These are phyloP conservation scores for Drosera capensis DNA, from an alignment of 148 eudicot genomes.

Conservation along the genomic window DNA sequence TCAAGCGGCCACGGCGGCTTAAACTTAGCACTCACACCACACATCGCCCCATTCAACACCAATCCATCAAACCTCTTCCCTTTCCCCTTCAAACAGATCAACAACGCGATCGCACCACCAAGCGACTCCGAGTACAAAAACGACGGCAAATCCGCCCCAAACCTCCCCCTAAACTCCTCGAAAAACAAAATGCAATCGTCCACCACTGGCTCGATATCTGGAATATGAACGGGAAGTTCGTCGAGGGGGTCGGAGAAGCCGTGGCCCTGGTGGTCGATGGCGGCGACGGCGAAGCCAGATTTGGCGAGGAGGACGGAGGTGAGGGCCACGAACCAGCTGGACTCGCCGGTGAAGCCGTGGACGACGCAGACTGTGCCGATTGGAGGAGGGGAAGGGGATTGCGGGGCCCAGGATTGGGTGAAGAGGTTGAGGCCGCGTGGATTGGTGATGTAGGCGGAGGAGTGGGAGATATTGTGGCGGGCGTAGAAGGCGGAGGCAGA, in stretches of 20 bases:
- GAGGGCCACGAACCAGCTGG: constrained; percentile 73
- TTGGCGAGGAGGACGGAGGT: constrained; percentile 59
- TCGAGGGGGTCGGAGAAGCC: constrained; percentile 66
- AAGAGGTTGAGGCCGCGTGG: constrained; percentile 61
- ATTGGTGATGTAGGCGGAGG: constrained; percentile 61
- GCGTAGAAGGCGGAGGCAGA: constrained; percentile 60
- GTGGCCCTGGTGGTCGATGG: constrained; percentile 90
- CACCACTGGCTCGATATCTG: constrained; percentile 66
- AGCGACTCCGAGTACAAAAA: constrained; percentile 81
- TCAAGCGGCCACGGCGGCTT: constrained; percentile 98
- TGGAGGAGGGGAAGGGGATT: too few species aligned
- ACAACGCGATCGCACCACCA: constrained; percentile 79
- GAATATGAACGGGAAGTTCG: constrained; percentile 56
- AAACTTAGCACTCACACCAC: constrained; percentile 76
- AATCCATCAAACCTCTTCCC: constrained; percentile 46
- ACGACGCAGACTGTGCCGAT: constrained; percentile 42
- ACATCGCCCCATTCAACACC: constrained; percentile 89
- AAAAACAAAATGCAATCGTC: constrained; percentile 69
- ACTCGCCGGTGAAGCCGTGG: constrained; percentile 96
- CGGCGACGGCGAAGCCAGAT: constrained; percentile 65
- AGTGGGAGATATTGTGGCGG: constrained; percentile 56
- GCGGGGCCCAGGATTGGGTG: constrained; percentile 84
- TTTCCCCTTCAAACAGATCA: constrained; percentile 39
- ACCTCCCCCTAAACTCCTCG: constrained; percentile 34
- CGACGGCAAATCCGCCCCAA: constrained; percentile 33